Base-by-base conservation (phyloP, 768 basidiomycete species). In the Trametes elegans region DNA sequence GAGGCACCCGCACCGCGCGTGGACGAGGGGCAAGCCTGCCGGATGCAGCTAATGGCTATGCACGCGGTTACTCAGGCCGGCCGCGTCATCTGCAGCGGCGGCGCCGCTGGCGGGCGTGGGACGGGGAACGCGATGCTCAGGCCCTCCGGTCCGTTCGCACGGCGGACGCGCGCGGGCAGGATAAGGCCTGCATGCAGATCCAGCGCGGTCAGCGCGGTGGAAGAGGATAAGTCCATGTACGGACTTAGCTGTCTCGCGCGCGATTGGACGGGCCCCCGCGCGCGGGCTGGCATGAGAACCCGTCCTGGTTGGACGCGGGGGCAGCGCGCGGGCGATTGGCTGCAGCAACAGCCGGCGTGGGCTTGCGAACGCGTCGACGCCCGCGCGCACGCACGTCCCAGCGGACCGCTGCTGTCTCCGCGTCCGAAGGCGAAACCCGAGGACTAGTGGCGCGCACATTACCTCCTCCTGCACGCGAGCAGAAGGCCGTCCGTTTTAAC, bases 1-100 rank as follows among this genome's bases (percentile, higher is more conserved):
- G n/a, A n/a, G n/a, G n/a, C n/a, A 28, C 11, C 13, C 32, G 21
- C 10, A 9, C 23, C 24, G 13, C 26, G 40, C n/a, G n/a, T n/a
- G 40, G 21, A 14, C 21, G 40, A 10, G 40, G 43, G 13, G 38
- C 24, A 49, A 27, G 38, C 49, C 4, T 49, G 27, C 27, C 49
- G 21, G 27, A 40, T 39, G 49, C 49, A 31, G 29, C 38, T 40
- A 49, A 52, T 43, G 50, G 50, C 41, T 27, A 52, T 44, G 50
- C 50, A 23, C 50, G 28, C 41, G 50, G 40, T 40, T 49, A 44
- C 42, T 52, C 50, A 35, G 40, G 40, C 40, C 23, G 28, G 27
- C 24, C 36, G 39, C 38, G 41, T 44, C 50, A 52, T 35, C 29
- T 23, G 21, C 29, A 14, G 49, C 13, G 35, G 24, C n/a, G 29